Base-by-base conservation (phyloP, 192 early-diverging fungal species). In the Entomortierella chlamydospora region DNA sequence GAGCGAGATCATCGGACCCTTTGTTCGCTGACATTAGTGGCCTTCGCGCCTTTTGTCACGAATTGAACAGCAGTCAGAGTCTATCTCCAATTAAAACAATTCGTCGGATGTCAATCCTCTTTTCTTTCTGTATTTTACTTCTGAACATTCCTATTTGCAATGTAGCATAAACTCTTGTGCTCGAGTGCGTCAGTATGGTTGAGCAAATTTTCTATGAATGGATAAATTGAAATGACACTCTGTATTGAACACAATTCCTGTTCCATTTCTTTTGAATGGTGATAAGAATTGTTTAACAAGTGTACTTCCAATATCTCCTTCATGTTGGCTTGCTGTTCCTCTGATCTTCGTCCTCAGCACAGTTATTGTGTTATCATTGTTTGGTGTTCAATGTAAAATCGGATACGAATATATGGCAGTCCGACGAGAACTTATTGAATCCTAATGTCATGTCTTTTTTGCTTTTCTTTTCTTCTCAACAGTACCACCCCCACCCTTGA, bases 401-500 rank as follows among this genome's bases (percentile, higher is more conserved):
- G 45, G 61, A 72, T 64, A 51, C 42, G 59, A 64, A 30, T 25
- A 18, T n/a, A 26, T 49, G 70, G 47, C 70, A 72, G 70, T 72
- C 70, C 70, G 70, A 65, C 71, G 63, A 74, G 57, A 67, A 53
- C 58, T 29, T 58, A 22, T 51, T 53, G 17, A 29, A 67, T 66
- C 51, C 72, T 71, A 76, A 70, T 72, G 52, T 65, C 61, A 29
- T 31, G 45, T 63, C 30, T 70, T 43, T 57, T 57, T 54, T 49
- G 51, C 23, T 15, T 57, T 47, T 30, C 23, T n/a, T 73, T 66
- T 39, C 49, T 61, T 61, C 20, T 56, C 42, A 42, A 60, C 82
- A 88, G 87, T 60, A 85, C 84, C 61, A 84, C 86, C 51, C 82
- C 88, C 76, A 85, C 85, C 74, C 86, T 86, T 86, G 86, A 85